Conservation (phyloP, 2,329 filamentous ascomycete genomes). For the Fusarium torreyae region DNA sequence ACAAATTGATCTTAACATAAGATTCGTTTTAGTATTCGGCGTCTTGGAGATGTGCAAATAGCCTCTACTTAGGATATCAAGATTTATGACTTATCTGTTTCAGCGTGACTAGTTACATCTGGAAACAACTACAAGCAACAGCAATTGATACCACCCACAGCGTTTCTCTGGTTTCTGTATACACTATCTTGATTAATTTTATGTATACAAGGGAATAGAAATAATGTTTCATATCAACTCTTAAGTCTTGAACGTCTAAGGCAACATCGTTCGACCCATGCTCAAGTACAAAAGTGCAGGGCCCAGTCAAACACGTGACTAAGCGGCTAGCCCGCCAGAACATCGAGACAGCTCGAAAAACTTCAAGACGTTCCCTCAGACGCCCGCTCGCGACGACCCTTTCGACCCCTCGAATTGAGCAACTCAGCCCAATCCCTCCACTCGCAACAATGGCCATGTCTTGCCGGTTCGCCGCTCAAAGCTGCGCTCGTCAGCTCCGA, state of each 20-base stretch:
- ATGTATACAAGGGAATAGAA: no score
- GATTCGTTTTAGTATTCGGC: no score
- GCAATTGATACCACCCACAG: background rate
- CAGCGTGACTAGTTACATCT: no score
- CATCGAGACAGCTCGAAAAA: slow-evolving; percentile 59
- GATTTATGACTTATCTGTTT: no score
- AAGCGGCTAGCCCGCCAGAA: slow-evolving; percentile 40
- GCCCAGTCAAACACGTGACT: slow-evolving; percentile 41
- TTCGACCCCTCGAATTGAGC: slow-evolving; percentile 48
- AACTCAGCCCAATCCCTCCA: slow-evolving; percentile 46
- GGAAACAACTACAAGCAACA: background rate
- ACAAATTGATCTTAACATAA: no score
- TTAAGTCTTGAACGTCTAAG: no score
- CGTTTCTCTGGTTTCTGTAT: no score
- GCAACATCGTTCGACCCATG: slow-evolving; percentile 11
- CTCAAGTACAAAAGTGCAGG: slow-evolving; percentile 13
- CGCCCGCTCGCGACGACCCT: slow-evolving; percentile 51
- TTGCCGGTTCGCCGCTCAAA: slow-evolving; percentile 74
- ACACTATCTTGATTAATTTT: no score
- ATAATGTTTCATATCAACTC: no score
- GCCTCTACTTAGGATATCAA: no score
- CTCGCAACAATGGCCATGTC: slow-evolving; percentile 71
- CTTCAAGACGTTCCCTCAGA: slow-evolving; percentile 55
- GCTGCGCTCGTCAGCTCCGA: slow-evolving; percentile 75
- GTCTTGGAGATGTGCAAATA: no score